These are phyloP conservation scores for Cucumis hystrix DNA, from an alignment of 306 rosid genomes.

Conservation along the genomic window DNA sequence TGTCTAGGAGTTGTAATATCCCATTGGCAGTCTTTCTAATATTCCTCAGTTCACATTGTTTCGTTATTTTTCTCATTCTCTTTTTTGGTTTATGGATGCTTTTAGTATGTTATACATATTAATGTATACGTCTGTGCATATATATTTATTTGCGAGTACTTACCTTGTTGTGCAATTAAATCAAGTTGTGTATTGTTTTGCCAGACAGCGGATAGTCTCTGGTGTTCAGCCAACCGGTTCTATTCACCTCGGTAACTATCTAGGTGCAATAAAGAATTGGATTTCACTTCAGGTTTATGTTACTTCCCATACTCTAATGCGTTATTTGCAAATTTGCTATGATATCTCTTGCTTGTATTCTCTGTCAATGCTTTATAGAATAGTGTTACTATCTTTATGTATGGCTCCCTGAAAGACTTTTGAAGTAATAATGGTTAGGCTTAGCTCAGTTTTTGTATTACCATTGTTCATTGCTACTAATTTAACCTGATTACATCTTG, in stretches of 20 bases:
- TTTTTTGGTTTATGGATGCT: background rate
- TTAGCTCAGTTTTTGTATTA: background rate
- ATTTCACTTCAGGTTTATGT: slow-evolving; percentile 64
- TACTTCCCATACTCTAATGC: background rate
- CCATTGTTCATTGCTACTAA: background rate
- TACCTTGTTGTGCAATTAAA: background rate
- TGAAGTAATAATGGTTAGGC: background rate
- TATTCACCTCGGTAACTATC: slow-evolving; percentile 85
- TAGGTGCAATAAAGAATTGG: slow-evolving; percentile 95
- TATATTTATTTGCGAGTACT: background rate
- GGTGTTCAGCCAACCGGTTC: slow-evolving; percentile 99
- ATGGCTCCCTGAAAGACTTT: background rate
- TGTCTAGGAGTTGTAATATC: background rate
- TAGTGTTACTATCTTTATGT: background rate
- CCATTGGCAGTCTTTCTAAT: background rate
- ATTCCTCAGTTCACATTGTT: background rate
- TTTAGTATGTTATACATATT: background rate
- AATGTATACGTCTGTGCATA: too few species aligned
- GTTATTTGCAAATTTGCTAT: background rate
- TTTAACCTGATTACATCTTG: background rate
- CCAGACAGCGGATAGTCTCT: slow-evolving; percentile 82
- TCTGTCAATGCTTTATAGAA: background rate
- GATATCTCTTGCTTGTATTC: background rate
- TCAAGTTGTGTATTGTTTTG: slow-evolving; percentile 5
- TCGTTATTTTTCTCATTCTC: background rate